Conservation (phyloP, 2,329 filamentous ascomycete species). For the Aspergillus sp. region DNA sequence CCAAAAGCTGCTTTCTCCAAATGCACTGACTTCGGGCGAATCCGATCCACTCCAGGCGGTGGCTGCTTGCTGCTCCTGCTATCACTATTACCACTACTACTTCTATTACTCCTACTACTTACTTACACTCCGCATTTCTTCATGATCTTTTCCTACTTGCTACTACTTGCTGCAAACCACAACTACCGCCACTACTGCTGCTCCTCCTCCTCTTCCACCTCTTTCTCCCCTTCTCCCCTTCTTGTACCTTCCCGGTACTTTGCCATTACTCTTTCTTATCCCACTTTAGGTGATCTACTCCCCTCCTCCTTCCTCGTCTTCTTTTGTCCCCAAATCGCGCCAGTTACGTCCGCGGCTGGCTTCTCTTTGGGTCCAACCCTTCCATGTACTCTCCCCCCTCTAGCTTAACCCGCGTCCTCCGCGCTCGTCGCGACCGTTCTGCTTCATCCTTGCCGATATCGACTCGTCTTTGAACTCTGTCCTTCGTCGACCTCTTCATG, state of each 20-base stretch:
- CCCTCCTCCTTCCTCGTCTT: neutral
- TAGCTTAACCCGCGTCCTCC: constrained; percentile 15
- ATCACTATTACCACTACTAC: constrained; percentile 9
- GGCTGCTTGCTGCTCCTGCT: constrained; percentile 4
- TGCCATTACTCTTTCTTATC: neutral
- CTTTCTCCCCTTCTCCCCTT: constrained; percentile 5
- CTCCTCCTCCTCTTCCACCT: constrained; percentile 15
- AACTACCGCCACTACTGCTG: neutral
- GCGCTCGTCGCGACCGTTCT: constrained; percentile 14
- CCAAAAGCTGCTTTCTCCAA: constrained; percentile 10
- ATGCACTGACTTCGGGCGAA: constrained; percentile 24
- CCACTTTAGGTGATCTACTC: constrained; percentile 4
- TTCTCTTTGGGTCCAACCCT: too few species aligned
- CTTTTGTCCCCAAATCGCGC: too few species aligned
- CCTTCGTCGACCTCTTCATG: neutral
- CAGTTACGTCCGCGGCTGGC: too few species aligned
- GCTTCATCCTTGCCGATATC: constrained; percentile 3
- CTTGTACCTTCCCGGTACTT: constrained; percentile 9
- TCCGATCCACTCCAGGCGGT: constrained; percentile 23
- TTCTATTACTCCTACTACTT: neutral
- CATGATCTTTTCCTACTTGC: neutral
- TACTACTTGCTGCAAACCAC: neutral
- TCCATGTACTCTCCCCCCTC: constrained; percentile 10
- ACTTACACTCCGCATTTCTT: too few species aligned
- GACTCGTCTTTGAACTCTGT: neutral